Evolutionary conservation across 2,329 filamentous ascomycete species (phyloP), one percentile per base, ranked within the genome.

Genomic region (Talaromyces sp.): DNA sequence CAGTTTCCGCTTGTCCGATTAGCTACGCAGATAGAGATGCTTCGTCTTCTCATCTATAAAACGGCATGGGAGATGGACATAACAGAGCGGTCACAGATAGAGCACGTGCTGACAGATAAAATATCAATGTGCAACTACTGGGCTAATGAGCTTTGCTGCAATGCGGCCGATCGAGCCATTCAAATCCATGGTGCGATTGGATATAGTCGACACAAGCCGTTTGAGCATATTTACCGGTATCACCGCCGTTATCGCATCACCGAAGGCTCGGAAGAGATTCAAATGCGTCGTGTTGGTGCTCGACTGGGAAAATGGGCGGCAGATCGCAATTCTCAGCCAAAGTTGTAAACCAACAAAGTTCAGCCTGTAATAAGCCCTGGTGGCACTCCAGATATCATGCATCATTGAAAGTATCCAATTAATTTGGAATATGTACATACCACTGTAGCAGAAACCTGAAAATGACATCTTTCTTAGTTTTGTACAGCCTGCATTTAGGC

Each of bases 1-100:
- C 85, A 88, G 67, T 88, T 86, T 67, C 85, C 85, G 0, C 76
- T 88, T 1, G 85, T 88, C 13, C 84, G 88, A 66, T 77, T 87
- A 8, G 77, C 80, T 42, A 87, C 85, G 1, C 85, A 88, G 72
- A 81, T 78, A 47, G 83, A 86, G 69, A 88, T 87, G 85, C 71
- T 88, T 66, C 78, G 82, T 15, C 77, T 86, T 33, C 73, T 87
- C 58, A 86, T 88, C 67, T 75, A 85, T 55, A 84, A 84, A 66
- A 88, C 85, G 1, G 85, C 85, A 1, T 75, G 79, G 32, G 81
- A 86, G 62, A 88, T 88, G 85, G 85, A 88, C 66, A 74, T 73
- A 25, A 19, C 25, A 25, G 47, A 52, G 19, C 28, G 25, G 15
- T 13, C 22, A 52, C 19, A 44, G 8, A 28, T 52, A 25, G 47